phyloP scores from a whole-genome alignment of 23 red algal genomes.

The Gracilariopsis chorda region DNA sequence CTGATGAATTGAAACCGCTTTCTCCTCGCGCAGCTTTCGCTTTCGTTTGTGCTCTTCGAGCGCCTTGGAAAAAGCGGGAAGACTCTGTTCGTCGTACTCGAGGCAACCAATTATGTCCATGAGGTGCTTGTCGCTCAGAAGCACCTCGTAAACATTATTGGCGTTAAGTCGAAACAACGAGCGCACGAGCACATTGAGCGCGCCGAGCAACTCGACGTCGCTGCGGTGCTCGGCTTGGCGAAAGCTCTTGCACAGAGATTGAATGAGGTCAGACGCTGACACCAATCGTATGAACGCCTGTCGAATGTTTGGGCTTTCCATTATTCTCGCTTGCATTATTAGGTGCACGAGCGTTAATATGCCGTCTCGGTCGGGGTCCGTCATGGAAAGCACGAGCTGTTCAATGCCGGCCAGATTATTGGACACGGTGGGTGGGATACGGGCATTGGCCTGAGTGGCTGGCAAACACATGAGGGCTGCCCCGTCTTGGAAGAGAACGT shows the following conservation, averaged over 20 bases:
- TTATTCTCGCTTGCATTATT: neutral
- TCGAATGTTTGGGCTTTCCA: neutral
- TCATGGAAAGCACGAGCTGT: neutral
- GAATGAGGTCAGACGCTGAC: neutral
- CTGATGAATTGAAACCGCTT: neutral
- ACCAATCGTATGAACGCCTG: constrained; percentile 2
- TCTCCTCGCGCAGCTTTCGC: neutral
- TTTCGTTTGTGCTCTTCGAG: neutral
- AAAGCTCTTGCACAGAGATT: constrained; percentile 2
- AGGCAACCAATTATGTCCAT: constrained; percentile 30
- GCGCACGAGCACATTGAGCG: constrained; percentile 34
- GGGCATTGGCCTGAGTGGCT: neutral
- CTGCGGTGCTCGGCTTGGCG: neutral
- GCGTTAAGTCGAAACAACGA: constrained; percentile 19
- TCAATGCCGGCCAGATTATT: neutral
- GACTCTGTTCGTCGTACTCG: constrained; percentile 33
- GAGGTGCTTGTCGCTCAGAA: constrained; percentile 17
- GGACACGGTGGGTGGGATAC: neutral
- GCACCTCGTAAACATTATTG: constrained; percentile 25
- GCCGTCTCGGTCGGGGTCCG: constrained; percentile 7
- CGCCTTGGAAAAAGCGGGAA: neutral
- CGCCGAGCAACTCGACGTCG: constrained; percentile 20
- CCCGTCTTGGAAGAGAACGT: constrained; percentile 21
- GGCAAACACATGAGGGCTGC: neutral
- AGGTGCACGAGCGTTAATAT: neutral